Evolutionary conservation across 371 early-diverging fungal species (phyloP), one percentile per base, ranked within the genome.

Genomic region (Mortierella polycephala): DNA sequence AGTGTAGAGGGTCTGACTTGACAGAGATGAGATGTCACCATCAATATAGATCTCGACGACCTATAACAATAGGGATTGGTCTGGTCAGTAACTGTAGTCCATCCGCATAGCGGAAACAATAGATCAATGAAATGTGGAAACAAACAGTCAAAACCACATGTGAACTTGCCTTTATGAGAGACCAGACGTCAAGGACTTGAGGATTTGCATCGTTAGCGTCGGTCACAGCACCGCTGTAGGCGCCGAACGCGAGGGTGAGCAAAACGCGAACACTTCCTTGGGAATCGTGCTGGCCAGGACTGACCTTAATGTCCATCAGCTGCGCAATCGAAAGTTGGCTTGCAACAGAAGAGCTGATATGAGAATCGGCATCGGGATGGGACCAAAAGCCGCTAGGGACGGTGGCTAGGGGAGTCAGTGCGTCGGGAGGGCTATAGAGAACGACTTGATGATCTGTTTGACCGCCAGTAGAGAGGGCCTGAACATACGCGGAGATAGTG

Each of bases 241-340:
- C 61, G 5, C 75, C 75, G 56, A 75, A 75, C 5, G 75, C 75
- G 18, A 75, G 40, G 10, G 59, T 67, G 42, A 75, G n/a, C 18
- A 75, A 9, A 8, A 75, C 58, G 4, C 75, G 57, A 13, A 62
- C 62, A 12, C 63, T 44, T 8, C 50, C 58, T 40, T 54, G 67
- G 37, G n/a, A 18, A 2, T 57, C 67, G 4, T 23, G 45, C 12
- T 59, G 64, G 5, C 52, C n/a, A 20, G 75, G 56, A 46, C 23
- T 70, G 7, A 62, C 56, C 23, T 60, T 57, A 1, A 75, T 70
- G 12, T 69, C 70, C 70, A 70, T 75, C 37, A 75, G 30, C 12
- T 69, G 75, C 0, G 66, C 75, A 12, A 69, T 39, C 45, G 53
- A 49, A 5, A 62, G 45, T 6, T 23, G 41, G 1, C 12, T 45